A percentile compares a stretch with the other conserved stretches of the same genome.
Evolutionary conservation across 2,329 filamentous ascomycete genomes (phyloP).

Genomic region (Aspergillus sp.): DNA sequence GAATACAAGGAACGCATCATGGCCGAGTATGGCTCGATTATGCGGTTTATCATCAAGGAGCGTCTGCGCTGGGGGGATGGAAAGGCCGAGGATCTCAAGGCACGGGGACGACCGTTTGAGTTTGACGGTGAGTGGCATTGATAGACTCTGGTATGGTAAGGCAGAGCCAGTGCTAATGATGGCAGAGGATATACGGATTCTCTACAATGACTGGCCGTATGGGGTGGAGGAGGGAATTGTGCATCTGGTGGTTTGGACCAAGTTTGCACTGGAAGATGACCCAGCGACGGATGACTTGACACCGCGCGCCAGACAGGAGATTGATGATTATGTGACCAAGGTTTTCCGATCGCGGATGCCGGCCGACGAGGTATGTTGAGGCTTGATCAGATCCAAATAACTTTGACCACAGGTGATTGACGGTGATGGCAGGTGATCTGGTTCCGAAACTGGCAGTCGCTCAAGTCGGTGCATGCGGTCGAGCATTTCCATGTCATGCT

Average conservation of each 20-base stretch:
- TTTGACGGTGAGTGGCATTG: conserved; percentile 28
- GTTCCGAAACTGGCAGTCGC: conserved; percentile 87
- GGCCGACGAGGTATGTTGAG: conserved; percentile 42
- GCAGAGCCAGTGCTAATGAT: too few species aligned
- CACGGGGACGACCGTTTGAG: conserved; percentile 32
- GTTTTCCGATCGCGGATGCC: conserved; percentile 58
- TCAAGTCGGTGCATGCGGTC: conserved; percentile 83
- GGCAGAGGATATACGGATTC: conserved; percentile 65
- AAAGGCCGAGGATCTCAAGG: conserved; percentile 35
- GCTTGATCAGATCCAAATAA: background rate
- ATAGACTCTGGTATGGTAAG: too few species aligned
- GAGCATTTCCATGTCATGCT: conserved; percentile 97
- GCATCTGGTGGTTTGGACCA: conserved; percentile 90
- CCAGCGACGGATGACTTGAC: conserved; percentile 65
- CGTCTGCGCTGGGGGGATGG: conserved; percentile 66
- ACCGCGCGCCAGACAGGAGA: conserved; percentile 58
- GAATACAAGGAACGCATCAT: conserved; percentile 65
- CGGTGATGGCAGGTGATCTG: conserved; percentile 60
- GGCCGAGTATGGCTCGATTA: conserved; percentile 70
- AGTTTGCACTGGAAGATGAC: conserved; percentile 76
- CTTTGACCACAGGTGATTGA: conserved; percentile 1
- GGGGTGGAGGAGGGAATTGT: conserved; percentile 74
- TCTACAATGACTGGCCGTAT: conserved; percentile 95
- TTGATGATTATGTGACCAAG: conserved; percentile 68
- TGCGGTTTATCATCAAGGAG: conserved; percentile 71